A percentile compares a stretch with the other conserved stretches of the same genome.
phyloP scores from a whole-genome alignment of 1,284 basidiomycete species.

The Coniophora puteana region DNA sequence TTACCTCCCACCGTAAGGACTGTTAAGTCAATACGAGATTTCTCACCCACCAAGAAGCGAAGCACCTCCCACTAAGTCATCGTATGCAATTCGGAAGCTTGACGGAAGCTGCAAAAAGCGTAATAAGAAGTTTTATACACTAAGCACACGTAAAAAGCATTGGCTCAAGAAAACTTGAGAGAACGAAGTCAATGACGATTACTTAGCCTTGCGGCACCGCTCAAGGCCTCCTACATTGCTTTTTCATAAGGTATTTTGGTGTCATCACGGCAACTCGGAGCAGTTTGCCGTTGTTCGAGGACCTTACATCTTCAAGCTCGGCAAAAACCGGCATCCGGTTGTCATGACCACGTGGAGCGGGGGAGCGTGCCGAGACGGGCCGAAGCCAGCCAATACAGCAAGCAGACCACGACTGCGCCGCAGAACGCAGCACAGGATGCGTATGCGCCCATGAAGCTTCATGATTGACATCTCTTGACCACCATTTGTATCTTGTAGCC shows the following conservation, averaged over 20 bases:
- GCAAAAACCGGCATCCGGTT: too few species aligned
- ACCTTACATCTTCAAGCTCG: too few species aligned
- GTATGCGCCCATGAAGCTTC: too few species aligned
- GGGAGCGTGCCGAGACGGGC: slow-evolving; percentile 10
- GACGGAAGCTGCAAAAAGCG: too few species aligned
- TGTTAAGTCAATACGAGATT: too few species aligned
- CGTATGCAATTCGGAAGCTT: too few species aligned
- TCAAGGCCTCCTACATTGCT: slow-evolving; percentile 4
- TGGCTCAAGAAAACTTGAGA: background rate
- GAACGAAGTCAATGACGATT: slow-evolving; percentile 18
- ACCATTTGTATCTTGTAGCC: background rate
- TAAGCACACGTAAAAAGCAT: too few species aligned
- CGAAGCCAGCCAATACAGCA: slow-evolving; percentile 9
- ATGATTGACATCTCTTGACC: too few species aligned
- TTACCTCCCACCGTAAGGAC: too few species aligned
- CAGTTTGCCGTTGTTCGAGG: background rate
- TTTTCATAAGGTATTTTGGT: slow-evolving; percentile 17
- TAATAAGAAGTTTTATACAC: too few species aligned
- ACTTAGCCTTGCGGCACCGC: slow-evolving; percentile 27
- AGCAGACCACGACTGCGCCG: background rate
- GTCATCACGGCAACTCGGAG: slow-evolving; percentile 15
- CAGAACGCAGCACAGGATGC: background rate
- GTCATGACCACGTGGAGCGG: slow-evolving; percentile 11
- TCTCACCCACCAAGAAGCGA: too few species aligned
- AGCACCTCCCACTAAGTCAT: too few species aligned